These are phyloP conservation scores for Paraphoma chrysanthemicola DNA, from an alignment of 2,329 filamentous ascomycete genomes.

Conservation along the genomic window DNA sequence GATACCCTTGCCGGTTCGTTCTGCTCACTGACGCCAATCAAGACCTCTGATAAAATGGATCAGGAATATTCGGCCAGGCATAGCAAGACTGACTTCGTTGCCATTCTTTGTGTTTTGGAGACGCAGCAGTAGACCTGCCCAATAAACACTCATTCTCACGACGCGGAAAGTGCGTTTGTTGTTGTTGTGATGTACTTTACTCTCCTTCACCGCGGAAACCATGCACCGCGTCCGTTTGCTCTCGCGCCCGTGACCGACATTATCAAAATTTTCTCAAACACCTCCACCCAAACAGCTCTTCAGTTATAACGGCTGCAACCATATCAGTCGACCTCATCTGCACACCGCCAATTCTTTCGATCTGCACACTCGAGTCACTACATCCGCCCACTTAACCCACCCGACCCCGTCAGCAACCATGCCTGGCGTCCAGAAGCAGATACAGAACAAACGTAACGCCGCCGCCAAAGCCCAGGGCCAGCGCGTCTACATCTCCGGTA, in stretches of 20 bases:
- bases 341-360: background rate
- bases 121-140: too few relatives aligned
- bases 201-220: background rate
- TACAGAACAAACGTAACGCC: background rate
- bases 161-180: background rate
- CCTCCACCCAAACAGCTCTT: too few relatives aligned
- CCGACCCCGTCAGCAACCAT: background rate
- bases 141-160: too few relatives aligned
- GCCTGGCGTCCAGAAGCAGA: background rate
- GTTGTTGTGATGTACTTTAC: background rate
- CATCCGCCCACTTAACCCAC: background rate
- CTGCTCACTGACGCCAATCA: too few relatives aligned
- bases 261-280: background rate
- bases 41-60: too few relatives aligned
- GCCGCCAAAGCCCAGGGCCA: conserved; percentile 13
- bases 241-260: background rate
- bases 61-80: too few relatives aligned
- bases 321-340: too few relatives aligned
- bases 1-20: too few relatives aligned
- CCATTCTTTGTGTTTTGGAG: too few relatives aligned
- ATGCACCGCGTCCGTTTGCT: background rate
- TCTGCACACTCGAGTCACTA: background rate
- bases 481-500: conserved; percentile 32
- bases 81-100: too few relatives aligned
- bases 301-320: too few relatives aligned